Evolutionary conservation across 108 stramenopile species (phyloP).

Genomic region (Skeletonema marinoi): DNA sequence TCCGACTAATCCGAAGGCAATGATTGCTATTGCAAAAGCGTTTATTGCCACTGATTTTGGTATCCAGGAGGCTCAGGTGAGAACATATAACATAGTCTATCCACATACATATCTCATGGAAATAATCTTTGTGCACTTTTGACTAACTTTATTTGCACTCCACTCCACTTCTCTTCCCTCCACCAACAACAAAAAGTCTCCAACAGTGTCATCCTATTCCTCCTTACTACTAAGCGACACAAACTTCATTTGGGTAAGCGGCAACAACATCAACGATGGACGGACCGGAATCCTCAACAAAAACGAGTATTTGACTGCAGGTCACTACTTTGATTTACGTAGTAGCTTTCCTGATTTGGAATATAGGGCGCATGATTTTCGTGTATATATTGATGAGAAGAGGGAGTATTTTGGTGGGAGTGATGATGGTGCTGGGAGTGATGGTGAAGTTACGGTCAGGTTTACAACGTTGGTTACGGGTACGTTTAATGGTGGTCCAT

Average conservation of each 20-base stretch:
- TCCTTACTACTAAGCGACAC: slow-evolving; percentile 19
- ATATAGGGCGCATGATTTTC: slow-evolving; percentile 63
- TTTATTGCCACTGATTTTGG: slow-evolving; percentile 33
- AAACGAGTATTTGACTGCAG: slow-evolving; percentile 57
- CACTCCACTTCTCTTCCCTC: neutral
- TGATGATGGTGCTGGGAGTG: slow-evolving; percentile 6
- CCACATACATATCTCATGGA: neutral
- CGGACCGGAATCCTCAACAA: slow-evolving; percentile 39
- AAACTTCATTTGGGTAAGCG: slow-evolving; percentile 51
- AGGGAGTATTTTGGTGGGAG: neutral
- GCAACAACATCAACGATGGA: slow-evolving; percentile 36
- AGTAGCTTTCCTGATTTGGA: slow-evolving; percentile 62
- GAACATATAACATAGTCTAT: neutral
- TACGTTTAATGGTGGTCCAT: slow-evolving; percentile 44
- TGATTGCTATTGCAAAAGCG: slow-evolving; percentile 23
- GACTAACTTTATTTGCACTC: neutral
- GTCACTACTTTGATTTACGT: slow-evolving; percentile 56
- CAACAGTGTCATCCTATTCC: slow-evolving; percentile 4
- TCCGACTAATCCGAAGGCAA: slow-evolving; percentile 16
- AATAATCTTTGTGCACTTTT: neutral
- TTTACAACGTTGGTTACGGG: slow-evolving; percentile 51
- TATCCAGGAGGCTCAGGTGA: slow-evolving; percentile 11
- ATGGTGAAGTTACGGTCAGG: slow-evolving; percentile 39
- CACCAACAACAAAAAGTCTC: neutral
- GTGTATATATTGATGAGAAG: slow-evolving; percentile 16